Evolutionary conservation across 2,329 filamentous ascomycete genomes (phyloP).

Genomic region (Fusarium napiforme): DNA sequence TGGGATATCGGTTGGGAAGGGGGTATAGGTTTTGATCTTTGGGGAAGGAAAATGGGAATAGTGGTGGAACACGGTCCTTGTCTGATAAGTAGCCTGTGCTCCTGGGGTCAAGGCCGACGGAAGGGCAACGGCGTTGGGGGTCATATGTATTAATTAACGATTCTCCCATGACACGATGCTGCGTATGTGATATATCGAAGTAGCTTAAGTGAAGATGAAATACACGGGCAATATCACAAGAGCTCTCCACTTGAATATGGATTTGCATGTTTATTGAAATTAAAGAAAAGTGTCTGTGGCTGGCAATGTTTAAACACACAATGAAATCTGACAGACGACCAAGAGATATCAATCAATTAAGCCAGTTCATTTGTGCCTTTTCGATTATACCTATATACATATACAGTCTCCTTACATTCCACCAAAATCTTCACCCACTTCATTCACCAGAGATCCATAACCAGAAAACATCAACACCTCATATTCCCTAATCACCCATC

Average conservation of each 20-base stretch:
- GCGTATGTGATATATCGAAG: not conserved
- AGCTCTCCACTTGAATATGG: not conserved
- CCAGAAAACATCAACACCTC: conserved; percentile 17
- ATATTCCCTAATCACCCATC: not conserved
- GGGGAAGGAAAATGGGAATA: not conserved
- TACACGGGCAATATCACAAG: not conserved
- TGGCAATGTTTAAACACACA: not conserved
- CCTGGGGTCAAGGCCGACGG: not conserved
- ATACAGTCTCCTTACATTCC: conserved; percentile 13
- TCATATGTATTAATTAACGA: conserved; percentile 20
- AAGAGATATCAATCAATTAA: not conserved
- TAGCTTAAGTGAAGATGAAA: not conserved
- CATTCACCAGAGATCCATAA: conserved; percentile 10
- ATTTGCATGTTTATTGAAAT: not conserved
- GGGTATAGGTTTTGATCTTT: conserved; percentile 1
- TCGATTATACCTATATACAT: conserved; percentile 14
- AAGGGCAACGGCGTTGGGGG: conserved; percentile 14
- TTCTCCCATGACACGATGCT: not conserved
- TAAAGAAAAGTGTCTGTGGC: not conserved
- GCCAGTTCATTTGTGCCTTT: conserved; percentile 8
- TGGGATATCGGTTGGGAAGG: not conserved
- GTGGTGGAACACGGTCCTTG: conserved; percentile 13
- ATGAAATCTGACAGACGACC: not conserved
- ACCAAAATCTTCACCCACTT: not conserved
- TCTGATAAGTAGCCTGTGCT: not conserved